Conservation (phyloP, 2,329 filamentous ascomycete species). For the Biscogniauxia mediterranea region DNA sequence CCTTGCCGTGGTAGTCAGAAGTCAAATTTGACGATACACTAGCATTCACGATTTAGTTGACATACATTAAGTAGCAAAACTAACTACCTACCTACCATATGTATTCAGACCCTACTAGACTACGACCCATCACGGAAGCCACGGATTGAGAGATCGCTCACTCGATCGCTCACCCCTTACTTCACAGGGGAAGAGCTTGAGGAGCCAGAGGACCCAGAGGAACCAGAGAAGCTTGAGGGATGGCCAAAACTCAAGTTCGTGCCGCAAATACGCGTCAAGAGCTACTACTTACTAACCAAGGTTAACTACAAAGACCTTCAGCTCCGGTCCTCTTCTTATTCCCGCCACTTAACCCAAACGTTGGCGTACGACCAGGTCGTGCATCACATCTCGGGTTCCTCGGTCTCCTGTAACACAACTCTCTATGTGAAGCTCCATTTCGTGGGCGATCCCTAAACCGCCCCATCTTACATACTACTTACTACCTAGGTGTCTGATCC, state of each 20-base stretch:
- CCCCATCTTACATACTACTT: neutral
- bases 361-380: neutral
- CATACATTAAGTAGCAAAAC: neutral
- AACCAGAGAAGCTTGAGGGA: neutral
- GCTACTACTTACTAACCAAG: neutral
- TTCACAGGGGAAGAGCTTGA: neutral
- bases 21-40: neutral
- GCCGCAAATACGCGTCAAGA: neutral
- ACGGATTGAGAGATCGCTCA: neutral
- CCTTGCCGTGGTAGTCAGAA: neutral
- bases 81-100: too few relatives aligned
- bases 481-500: neutral
- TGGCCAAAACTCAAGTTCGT: neutral
- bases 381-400: neutral
- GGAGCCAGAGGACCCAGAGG: too few relatives aligned
- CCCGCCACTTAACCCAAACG: neutral
- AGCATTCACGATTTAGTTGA: neutral
- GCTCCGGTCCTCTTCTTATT: neutral
- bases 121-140: neutral
- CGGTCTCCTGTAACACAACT: neutral
- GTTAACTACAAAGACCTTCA: neutral
- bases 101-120: neutral
- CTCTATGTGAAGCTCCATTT: neutral
- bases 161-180: neutral
- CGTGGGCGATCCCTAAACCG: neutral